Evolutionary conservation across 2,329 filamentous ascomycete species (phyloP).

Genomic region (Cercospora berteroae): DNA sequence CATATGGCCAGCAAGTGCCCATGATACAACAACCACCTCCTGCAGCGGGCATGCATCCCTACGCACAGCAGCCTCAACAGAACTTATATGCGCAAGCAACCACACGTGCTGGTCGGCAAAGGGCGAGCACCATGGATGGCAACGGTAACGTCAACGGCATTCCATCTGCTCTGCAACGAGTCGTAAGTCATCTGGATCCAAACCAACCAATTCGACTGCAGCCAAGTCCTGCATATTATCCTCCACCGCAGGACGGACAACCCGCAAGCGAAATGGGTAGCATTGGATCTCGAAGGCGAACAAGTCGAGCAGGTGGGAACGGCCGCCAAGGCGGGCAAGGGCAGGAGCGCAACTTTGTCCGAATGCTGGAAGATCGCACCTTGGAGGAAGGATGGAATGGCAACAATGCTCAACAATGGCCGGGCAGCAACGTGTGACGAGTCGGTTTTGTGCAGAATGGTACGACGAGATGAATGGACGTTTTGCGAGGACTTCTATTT

Average conservation of each 20-base stretch:
- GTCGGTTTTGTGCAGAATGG: background rate
- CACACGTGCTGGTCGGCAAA: conserved; percentile 74
- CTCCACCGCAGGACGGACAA: conserved; percentile 82
- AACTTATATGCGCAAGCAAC: conserved; percentile 72
- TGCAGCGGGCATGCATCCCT: conserved; percentile 34
- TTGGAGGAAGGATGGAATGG: conserved; percentile 74
- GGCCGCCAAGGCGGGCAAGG: conserved; percentile 53
- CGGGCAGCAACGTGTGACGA: conserved; percentile 14
- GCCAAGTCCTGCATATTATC: conserved; percentile 95
- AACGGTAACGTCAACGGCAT: conserved; percentile 87
- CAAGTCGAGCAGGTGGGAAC: conserved; percentile 46
- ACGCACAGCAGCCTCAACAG: conserved; percentile 59
- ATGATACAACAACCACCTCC: conserved; percentile 60
- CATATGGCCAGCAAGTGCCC: conserved; percentile 70
- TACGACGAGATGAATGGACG: background rate
- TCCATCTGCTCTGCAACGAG: conserved; percentile 85
- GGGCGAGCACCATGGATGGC: conserved; percentile 94
- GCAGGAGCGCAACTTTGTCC: conserved; percentile 74
- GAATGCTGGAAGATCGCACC: conserved; percentile 89
- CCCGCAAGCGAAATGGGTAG: conserved; percentile 63
- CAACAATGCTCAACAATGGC: conserved; percentile 18
- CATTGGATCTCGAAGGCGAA: conserved; percentile 65
- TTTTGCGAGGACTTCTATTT: background rate
- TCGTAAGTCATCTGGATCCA: conserved; percentile 93
- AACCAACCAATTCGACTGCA: conserved; percentile 91